A percentile compares a stretch with the other conserved stretches of the same genome.
Conservation (phyloP, 352 stramenopile genomes). For the Phytophthora chlamydospora region DNA sequence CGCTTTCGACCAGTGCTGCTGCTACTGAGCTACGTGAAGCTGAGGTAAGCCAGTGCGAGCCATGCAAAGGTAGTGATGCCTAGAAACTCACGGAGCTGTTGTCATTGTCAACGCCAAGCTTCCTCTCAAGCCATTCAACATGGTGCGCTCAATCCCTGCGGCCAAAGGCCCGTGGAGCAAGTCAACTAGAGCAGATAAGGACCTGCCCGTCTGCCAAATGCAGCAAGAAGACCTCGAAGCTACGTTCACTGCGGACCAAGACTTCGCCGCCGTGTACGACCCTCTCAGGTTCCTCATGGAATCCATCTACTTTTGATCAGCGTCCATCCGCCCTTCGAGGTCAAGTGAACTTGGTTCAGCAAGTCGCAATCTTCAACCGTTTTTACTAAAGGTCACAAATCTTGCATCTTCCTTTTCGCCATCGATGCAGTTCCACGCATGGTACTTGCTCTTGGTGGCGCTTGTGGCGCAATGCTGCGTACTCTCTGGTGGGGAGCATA, state of each 20-base stretch:
- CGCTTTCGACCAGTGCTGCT: background rate
- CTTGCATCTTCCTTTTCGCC: conserved; percentile 9
- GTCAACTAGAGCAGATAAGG: background rate
- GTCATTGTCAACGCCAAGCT: background rate
- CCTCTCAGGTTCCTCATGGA: conserved; percentile 31
- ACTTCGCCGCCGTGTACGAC: conserved; percentile 19
- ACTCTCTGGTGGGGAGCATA: conserved; percentile 10
- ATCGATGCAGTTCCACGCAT: conserved; percentile 24
- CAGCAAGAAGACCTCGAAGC: background rate
- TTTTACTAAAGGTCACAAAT: conserved; percentile 20
- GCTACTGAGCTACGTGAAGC: background rate
- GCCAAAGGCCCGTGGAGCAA: conserved; percentile 6
- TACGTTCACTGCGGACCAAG: conserved; percentile 4
- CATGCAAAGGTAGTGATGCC: background rate
- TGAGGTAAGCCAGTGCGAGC: background rate
- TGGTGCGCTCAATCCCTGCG: background rate
- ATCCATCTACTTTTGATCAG: conserved; percentile 46
- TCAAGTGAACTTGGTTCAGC: background rate
- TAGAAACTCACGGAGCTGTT: background rate
- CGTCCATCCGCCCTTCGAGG: conserved; percentile 6
- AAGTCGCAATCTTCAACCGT: conserved; percentile 14
- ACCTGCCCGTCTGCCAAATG: background rate
- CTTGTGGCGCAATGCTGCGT: conserved; percentile 10
- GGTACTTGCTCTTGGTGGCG: conserved; percentile 16
- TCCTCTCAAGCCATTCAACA: no score